phyloP scores from a whole-genome alignment of 306 rosid genomes.

The Fragaria nilgerrensis region DNA sequence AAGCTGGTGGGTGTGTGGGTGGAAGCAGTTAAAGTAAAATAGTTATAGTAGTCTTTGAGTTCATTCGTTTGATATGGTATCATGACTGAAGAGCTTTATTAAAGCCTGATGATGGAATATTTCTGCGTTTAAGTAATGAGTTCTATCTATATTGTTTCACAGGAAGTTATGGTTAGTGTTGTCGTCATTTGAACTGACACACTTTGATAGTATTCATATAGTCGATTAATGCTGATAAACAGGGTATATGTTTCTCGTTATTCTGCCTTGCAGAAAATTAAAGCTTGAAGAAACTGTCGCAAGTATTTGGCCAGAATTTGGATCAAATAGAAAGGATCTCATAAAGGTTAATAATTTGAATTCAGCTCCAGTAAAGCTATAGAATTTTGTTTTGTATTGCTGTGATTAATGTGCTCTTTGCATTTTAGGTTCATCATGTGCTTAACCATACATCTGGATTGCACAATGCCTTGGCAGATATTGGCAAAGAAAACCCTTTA shows the following conservation, averaged over 20 bases:
- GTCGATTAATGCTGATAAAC: background rate
- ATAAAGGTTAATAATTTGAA: conserved; percentile 57
- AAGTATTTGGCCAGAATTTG: conserved; percentile 88
- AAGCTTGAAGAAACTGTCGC: conserved; percentile 75
- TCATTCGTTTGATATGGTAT: background rate
- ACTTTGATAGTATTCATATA: background rate
- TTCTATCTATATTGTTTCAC: background rate
- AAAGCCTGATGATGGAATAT: background rate
- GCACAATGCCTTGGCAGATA: conserved; percentile 77
- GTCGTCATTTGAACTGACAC: background rate
- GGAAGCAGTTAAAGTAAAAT: background rate
- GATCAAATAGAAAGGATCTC: conserved; percentile 66
- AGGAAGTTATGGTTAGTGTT: background rate
- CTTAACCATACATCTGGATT: conserved; percentile 97
- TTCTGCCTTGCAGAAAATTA: conserved; percentile 52
- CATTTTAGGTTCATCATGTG: conserved; percentile 83
- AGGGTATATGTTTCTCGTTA: background rate
- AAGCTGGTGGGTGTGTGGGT: background rate
- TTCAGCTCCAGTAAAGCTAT: conserved; percentile 18
- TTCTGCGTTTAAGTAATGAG: background rate
- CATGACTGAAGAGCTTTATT: background rate
- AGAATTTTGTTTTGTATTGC: conserved; percentile 5
- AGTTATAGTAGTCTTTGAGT: background rate
- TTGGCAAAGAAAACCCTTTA: conserved; percentile 58
- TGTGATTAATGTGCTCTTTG: conserved; percentile 7